Percentiles rank a stretch among this genome's conserved stretches.
These are phyloP conservation scores for Coniella lustricola DNA, from an alignment of 2,329 filamentous ascomycete genomes.

Conservation along the genomic window DNA sequence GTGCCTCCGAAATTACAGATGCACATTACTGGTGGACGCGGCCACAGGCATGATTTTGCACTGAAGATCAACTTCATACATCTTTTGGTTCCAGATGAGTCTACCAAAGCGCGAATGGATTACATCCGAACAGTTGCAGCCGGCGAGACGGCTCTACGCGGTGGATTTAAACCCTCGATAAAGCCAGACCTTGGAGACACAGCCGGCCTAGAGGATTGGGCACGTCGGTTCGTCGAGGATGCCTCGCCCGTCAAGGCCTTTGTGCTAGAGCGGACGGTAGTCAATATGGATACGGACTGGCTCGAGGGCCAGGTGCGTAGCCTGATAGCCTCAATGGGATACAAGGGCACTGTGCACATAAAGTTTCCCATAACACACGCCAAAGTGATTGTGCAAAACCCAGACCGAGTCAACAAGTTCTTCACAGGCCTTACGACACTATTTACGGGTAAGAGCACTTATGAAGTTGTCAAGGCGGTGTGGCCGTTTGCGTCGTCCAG, in stretches of 20 bases:
- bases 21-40: constrained; percentile 39
- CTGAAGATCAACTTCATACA: constrained; percentile 49
- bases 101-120: constrained; percentile 34
- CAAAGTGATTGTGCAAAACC: constrained; percentile 41
- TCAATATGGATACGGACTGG: constrained; percentile 48
- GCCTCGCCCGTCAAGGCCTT: constrained; percentile 40
- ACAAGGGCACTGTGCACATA: constrained; percentile 42
- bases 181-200: constrained; percentile 35
- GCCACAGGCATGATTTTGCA: constrained; percentile 44
- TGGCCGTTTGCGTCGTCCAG: constrained; percentile 50
- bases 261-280: constrained; percentile 43
- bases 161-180: constrained; percentile 34
- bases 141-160: constrained; percentile 45
- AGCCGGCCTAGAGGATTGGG: constrained; percentile 42
- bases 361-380: constrained; percentile 44
- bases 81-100: constrained; percentile 42
- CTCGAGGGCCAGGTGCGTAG: constrained; percentile 47
- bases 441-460: constrained; percentile 46
- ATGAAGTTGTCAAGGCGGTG: constrained; percentile 48
- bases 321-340: constrained; percentile 41
- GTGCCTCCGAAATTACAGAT: constrained; percentile 50
- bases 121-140: constrained; percentile 45
- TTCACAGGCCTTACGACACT: constrained; percentile 45
- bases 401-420: constrained; percentile 47
- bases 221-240: constrained; percentile 40